These are phyloP conservation scores for Elsinoe necatrix DNA, from an alignment of 2,329 filamentous ascomycete species.

Conservation along the genomic window DNA sequence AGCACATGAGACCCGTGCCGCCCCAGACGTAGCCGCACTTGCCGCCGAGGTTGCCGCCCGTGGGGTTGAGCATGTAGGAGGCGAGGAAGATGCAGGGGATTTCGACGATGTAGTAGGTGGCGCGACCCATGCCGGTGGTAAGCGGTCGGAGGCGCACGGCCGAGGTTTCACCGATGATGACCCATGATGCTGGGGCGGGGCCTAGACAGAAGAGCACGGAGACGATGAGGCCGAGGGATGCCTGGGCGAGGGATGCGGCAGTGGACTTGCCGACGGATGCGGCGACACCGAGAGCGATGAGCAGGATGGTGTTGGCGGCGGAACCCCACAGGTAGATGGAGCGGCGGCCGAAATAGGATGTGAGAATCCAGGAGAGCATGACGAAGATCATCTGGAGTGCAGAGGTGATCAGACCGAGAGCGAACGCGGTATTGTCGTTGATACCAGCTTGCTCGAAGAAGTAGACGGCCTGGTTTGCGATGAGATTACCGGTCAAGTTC, in stretches of 20 bases:
- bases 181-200: slow-evolving; percentile 56
- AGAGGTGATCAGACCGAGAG: slow-evolving; percentile 56
- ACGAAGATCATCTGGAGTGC: slow-evolving; percentile 54
- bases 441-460: slow-evolving; percentile 59
- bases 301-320: slow-evolving; percentile 44
- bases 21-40: slow-evolving; percentile 45
- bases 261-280: slow-evolving; percentile 40
- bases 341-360: slow-evolving; percentile 54
- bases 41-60: slow-evolving; percentile 28
- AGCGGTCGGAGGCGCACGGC: slow-evolving; percentile 55
- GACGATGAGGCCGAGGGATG: slow-evolving; percentile 55
- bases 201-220: slow-evolving; percentile 57
- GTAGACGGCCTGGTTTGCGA: slow-evolving; percentile 55
- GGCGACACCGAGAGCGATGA: slow-evolving; percentile 52
- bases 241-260: slow-evolving; percentile 46
- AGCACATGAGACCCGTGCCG: slow-evolving; percentile 35
- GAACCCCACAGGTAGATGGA: slow-evolving; percentile 57
- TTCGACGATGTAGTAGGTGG: slow-evolving; percentile 54
- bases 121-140: slow-evolving; percentile 59
- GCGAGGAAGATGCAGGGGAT: slow-evolving; percentile 56
- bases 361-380: slow-evolving; percentile 60
- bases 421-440: slow-evolving; percentile 46
- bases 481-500: slow-evolving; percentile 55
- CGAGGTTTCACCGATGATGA: slow-evolving; percentile 60
- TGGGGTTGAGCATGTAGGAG: slow-evolving; percentile 54